Conservation (phyloP, 495 filamentous ascomycete genomes). For the Sordaria brevicollis region DNA sequence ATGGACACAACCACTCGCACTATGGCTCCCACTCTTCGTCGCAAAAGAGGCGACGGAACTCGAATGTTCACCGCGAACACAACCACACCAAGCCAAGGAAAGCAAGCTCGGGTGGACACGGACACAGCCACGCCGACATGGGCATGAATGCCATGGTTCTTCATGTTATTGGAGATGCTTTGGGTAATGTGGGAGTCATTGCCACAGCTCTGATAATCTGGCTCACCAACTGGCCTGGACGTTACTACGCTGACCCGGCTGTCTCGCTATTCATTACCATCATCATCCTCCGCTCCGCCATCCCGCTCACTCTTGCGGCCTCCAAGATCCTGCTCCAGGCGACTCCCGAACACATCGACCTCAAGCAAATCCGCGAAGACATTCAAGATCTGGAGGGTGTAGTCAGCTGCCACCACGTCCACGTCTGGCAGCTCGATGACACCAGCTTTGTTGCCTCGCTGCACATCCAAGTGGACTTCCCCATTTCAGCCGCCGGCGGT, state of each 20-base stretch:
- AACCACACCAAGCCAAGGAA: slow-evolving; percentile 73
- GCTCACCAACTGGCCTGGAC: slow-evolving; percentile 54
- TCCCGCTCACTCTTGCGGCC: slow-evolving; percentile 86
- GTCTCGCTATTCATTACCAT: slow-evolving; percentile 95
- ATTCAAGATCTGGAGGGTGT: slow-evolving; percentile 77
- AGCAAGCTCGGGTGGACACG: slow-evolving; percentile 47
- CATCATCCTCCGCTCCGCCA: slow-evolving; percentile 84
- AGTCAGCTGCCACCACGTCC: slow-evolving; percentile 82
- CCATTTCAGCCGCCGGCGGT: slow-evolving; percentile 57
- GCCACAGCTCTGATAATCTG: slow-evolving; percentile 86
- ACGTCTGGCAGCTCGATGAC: slow-evolving; percentile 95
- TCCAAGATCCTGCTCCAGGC: slow-evolving; percentile 93
- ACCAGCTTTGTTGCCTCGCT: slow-evolving; percentile 85
- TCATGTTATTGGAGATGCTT: slow-evolving; percentile 90
- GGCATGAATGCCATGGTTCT: slow-evolving; percentile 98
- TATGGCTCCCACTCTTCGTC: slow-evolving; percentile 13
- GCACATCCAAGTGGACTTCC: slow-evolving; percentile 77
- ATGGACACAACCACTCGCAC: slow-evolving; percentile 12
- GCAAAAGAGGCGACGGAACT: slow-evolving; percentile 25
- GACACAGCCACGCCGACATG: slow-evolving; percentile 75
- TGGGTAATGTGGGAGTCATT: slow-evolving; percentile 96
- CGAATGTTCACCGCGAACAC: slow-evolving; percentile 50
- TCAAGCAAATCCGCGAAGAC: slow-evolving; percentile 87
- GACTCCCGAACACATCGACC: slow-evolving; percentile 72
- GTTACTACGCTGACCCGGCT: slow-evolving; percentile 75